phyloP scores from a whole-genome alignment of 192 early-diverging fungal species.

The Gigaspora rosea region DNA sequence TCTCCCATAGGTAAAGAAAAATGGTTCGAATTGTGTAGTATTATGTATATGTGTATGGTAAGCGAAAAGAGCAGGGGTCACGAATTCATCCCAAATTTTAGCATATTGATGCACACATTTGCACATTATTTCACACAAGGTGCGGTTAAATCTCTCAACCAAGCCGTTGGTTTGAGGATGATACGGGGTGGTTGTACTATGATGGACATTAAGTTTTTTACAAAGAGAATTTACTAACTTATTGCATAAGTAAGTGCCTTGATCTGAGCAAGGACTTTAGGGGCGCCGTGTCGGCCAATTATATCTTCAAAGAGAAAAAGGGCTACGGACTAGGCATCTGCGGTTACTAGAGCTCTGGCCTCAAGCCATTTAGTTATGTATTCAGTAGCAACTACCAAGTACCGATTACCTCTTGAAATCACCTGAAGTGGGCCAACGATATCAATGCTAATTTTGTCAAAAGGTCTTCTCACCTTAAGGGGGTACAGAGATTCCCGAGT shows the following conservation, averaged over 20 bases:
- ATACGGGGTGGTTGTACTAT: neutral
- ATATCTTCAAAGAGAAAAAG: slow-evolving; percentile 24
- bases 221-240: neutral
- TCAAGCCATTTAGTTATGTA: slow-evolving; percentile 29
- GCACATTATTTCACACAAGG: neutral
- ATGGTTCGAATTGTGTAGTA: too few relatives aligned
- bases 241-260: slow-evolving; percentile 24
- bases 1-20: too few relatives aligned
- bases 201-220: neutral
- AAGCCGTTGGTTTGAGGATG: slow-evolving; percentile 8
- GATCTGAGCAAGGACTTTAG: slow-evolving; percentile 24
- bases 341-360: neutral
- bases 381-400: slow-evolving; percentile 34
- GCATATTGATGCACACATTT: neutral
- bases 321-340: neutral
- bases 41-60: too few relatives aligned
- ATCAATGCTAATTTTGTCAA: slow-evolving; percentile 28
- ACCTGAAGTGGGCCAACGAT: slow-evolving; percentile 16
- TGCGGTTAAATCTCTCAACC: neutral
- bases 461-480: slow-evolving; percentile 2
- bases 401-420: slow-evolving; percentile 16
- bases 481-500: neutral
- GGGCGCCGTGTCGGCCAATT: slow-evolving; percentile 19
- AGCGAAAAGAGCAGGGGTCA: too few relatives aligned
- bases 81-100: too few relatives aligned